Evolutionary conservation across 192 early-diverging fungal species (phyloP), one percentile per base, ranked within the genome.

Genomic region (Phycomyces nitens): DNA sequence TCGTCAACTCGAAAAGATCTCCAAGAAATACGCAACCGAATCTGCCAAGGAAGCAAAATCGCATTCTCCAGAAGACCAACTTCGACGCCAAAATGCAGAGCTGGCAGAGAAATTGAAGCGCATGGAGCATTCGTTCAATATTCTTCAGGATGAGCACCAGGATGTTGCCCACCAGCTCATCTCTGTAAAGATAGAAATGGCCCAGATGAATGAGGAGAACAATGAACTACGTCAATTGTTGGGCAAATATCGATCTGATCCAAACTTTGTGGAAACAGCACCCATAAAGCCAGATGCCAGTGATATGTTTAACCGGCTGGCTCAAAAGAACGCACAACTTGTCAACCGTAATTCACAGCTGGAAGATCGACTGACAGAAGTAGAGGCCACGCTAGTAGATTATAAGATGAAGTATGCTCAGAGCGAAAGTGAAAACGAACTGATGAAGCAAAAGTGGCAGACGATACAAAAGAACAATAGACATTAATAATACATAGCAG

Each of bases 281-380:
- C 15, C 57, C 62, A 29, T 70, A 18, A 11, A 58, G 6, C n/a
- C 20, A 15, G 18, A 58, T 3, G 39, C n/a, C 3, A 39, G 15
- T 10, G 88, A 94, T 27, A 84, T 94, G 73, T 47, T 47, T 47
- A 84, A 94, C 22, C 57, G 71, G 47, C 76, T 97, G 56, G 84
- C 90, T 9, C 54, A 84, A 29, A 95, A 94, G 75, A 97, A 97
- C 65, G 67, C 90, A 43, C 84, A 85, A 62, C 80, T 92, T 26
- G 80, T 85, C 1, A 68, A 83, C 39, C 75, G 67, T 53, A 89
- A 90, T 62, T 81, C 80, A 55, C 70, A 82, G 61, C 68, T 86
- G n/a, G 82, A 84, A 42, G 82, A 86, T 67, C 72, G 80, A 26
- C 49, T 85, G 55, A 64, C 75, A 50, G 81, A 86, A 59, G 65